These are phyloP conservation scores for Cocos nucifera DNA, from an alignment of 176 grass and related monocot genomes.

Conservation along the genomic window DNA sequence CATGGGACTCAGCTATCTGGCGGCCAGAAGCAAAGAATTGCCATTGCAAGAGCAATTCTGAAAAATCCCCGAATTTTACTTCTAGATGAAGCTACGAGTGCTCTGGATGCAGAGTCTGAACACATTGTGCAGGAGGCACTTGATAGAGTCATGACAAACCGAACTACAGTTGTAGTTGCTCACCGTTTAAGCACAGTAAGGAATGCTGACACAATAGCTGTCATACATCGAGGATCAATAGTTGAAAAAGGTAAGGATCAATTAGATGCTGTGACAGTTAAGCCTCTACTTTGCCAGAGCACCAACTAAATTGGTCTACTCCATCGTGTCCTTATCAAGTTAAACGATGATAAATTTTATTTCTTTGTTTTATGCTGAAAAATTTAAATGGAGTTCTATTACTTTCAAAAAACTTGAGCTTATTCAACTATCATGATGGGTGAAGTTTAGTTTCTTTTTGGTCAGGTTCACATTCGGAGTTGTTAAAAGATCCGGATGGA, in stretches of 20 bases:
- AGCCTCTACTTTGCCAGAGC: not conserved
- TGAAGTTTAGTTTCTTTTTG: constrained; percentile 4
- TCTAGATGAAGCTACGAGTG: constrained; percentile 85
- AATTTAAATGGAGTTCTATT: too few species aligned
- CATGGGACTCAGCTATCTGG: constrained; percentile 84
- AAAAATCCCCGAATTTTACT: constrained; percentile 89
- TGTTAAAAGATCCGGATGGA: constrained; percentile 63
- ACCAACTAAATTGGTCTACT: too few species aligned
- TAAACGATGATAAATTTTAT: not conserved
- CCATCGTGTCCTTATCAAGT: not conserved
- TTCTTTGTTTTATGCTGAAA: not conserved
- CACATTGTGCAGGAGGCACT: constrained; percentile 80
- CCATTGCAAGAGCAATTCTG: constrained; percentile 84
- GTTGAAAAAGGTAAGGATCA: constrained; percentile 69
- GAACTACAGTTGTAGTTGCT: constrained; percentile 81
- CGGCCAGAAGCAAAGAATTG: constrained; percentile 94
- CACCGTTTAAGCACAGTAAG: constrained; percentile 73
- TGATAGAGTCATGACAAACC: constrained; percentile 73
- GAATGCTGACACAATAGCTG: constrained; percentile 74
- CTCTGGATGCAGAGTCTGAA: constrained; percentile 79
- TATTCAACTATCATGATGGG: too few species aligned
- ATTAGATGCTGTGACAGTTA: not conserved
- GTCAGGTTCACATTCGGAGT: constrained; percentile 62
- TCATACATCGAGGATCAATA: constrained; percentile 68
- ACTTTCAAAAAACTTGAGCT: too few species aligned